phyloP scores from a whole-genome alignment of 306 rosid genomes.

The Canavalia gladiata region DNA sequence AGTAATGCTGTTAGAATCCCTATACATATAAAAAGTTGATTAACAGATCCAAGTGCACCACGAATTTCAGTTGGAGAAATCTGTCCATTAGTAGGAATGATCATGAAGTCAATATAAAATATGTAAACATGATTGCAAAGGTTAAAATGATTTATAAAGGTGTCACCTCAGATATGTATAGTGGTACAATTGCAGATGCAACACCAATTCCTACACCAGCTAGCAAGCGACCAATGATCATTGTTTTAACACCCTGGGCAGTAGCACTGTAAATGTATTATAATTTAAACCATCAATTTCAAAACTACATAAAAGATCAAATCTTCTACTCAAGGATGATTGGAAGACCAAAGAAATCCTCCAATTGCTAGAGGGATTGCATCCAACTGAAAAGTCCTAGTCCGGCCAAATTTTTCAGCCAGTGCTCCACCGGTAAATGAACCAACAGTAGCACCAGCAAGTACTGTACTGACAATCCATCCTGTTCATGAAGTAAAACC shows the following conservation, averaged over 20 bases:
- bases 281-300: slow-evolving; percentile 31
- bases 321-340: slow-evolving; percentile 5
- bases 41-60: slow-evolving; percentile 92
- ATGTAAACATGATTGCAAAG: not conserved
- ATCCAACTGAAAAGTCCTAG: slow-evolving; percentile 87
- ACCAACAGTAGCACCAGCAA: slow-evolving; percentile 92
- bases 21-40: slow-evolving; percentile 88
- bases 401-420: slow-evolving; percentile 95
- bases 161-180: slow-evolving; percentile 94
- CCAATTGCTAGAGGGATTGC: slow-evolving; percentile 87
- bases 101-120: slow-evolving; percentile 16
- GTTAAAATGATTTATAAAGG: slow-evolving; percentile 28
- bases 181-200: slow-evolving; percentile 93
- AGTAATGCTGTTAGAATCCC: slow-evolving; percentile 91
- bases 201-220: slow-evolving; percentile 96
- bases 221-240: slow-evolving; percentile 87
- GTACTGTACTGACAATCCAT: slow-evolving; percentile 89
- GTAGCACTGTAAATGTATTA: slow-evolving; percentile 69
- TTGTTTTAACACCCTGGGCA: slow-evolving; percentile 85
- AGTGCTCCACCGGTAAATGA: slow-evolving; percentile 92
- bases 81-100: slow-evolving; percentile 56
- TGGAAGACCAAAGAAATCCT: slow-evolving; percentile 79
- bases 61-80: slow-evolving; percentile 97
- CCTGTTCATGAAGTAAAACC: slow-evolving; percentile 62
- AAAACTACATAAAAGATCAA: slow-evolving; percentile 45